Evolutionary conservation across 1,284 basidiomycete genomes (phyloP).

Genomic region (Serendipita sp.): DNA sequence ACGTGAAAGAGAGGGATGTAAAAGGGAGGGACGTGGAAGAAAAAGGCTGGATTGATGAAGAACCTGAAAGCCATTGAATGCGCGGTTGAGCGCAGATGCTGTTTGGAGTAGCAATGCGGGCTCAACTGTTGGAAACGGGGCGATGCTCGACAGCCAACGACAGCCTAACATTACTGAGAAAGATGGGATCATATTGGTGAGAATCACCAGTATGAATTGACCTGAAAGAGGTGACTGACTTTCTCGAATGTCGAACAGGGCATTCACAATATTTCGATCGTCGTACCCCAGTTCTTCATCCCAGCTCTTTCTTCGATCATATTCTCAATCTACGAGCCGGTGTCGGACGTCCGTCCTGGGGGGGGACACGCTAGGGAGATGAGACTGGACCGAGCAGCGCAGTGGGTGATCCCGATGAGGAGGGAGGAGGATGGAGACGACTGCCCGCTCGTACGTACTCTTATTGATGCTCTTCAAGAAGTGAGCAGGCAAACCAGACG

Average conservation of each 20-base stretch:
- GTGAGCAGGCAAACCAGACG: conserved; percentile 12
- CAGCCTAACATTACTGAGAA: conserved; percentile 45
- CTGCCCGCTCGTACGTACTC: neutral
- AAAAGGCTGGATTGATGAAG: conserved; percentile 8
- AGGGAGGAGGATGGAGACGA: neutral
- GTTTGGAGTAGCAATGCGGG: neutral
- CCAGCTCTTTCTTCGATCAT: conserved; percentile 30
- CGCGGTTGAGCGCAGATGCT: neutral
- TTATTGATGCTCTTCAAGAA: conserved; percentile 4
- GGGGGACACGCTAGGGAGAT: neutral
- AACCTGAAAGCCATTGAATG: conserved; percentile 8
- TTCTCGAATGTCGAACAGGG: conserved; percentile 34
- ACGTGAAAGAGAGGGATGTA: neutral
- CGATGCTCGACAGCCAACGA: conserved; percentile 9
- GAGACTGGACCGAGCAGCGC: conserved; percentile 22
- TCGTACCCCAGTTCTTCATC: conserved; percentile 42
- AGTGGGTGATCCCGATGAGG: conserved; percentile 17
- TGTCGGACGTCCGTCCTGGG: conserved; percentile 30
- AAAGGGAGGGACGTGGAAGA: conserved; percentile 13
- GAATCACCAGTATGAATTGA: conserved; percentile 18
- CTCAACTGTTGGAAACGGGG: neutral
- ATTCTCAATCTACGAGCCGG: conserved; percentile 34
- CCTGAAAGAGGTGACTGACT: too few relatives aligned
- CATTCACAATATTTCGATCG: conserved; percentile 84
- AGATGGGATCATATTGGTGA: conserved; percentile 78